Conservation (phyloP, 108 stramenopile species). For the Nitzschia sp. region DNA sequence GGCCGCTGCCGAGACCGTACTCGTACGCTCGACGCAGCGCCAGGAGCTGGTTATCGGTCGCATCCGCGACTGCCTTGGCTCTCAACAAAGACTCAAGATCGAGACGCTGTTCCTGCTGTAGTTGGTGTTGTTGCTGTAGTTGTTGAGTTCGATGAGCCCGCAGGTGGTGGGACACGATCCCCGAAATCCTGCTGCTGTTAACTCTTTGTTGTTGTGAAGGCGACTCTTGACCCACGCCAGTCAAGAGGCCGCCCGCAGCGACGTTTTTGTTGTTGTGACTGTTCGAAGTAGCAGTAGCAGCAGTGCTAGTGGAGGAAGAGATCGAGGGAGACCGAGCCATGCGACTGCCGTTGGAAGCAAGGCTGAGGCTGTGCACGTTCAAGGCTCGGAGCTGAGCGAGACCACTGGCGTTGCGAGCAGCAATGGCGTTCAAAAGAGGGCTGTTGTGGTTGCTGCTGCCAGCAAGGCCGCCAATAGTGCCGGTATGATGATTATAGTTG, state of each 20-base stretch:
- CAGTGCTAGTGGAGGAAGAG: too few relatives aligned
- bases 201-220: too few relatives aligned
- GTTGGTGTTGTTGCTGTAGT: too few relatives aligned
- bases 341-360: too few relatives aligned
- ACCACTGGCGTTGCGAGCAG: not conserved
- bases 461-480: too few relatives aligned
- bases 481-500: not conserved
- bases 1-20: not conserved
- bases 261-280: not conserved
- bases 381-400: not conserved
- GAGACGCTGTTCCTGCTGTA: too few relatives aligned
- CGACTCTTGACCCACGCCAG: not conserved
- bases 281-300: too few relatives aligned
- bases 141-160: not conserved
- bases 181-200: not conserved
- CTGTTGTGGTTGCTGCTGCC: too few relatives aligned
- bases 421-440: not conserved
- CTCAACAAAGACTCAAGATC: not conserved
- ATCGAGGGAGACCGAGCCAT: too few relatives aligned
- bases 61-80: not conserved
- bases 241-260: not conserved
- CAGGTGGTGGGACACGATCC: not conserved
- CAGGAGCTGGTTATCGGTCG: not conserved
- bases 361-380: too few relatives aligned
- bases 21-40: not conserved